Percentiles rank a stretch among this genome's conserved stretches.
These are phyloP conservation scores for Colletotrichum somersetense DNA, from an alignment of 2,329 filamentous ascomycete species.

Conservation along the genomic window DNA sequence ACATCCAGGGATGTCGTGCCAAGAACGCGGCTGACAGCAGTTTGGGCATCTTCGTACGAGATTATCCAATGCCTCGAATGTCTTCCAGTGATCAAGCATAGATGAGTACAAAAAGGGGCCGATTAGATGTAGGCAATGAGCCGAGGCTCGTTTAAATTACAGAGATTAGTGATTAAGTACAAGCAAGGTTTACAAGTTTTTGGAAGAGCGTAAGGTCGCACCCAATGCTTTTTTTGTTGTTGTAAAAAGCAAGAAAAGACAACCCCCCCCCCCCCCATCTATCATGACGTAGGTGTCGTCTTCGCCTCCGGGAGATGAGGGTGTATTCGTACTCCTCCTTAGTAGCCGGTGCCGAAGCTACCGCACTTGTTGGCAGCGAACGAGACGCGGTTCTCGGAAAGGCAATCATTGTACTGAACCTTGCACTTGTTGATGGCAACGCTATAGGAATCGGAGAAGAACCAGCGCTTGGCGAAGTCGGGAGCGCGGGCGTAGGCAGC, in stretches of 20 bases:
- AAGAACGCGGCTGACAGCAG: no score
- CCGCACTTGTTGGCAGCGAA: conserved; percentile 56
- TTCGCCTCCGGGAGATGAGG: background rate
- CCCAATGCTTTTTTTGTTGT: background rate
- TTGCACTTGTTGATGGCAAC: conserved; percentile 58
- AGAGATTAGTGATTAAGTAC: conserved; percentile 31
- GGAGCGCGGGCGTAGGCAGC: conserved; percentile 35
- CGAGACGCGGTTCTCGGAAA: conserved; percentile 56
- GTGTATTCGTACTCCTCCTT: background rate
- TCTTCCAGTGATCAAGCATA: background rate
- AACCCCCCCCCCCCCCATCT: conserved; percentile 20
- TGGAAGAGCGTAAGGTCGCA: conserved; percentile 26
- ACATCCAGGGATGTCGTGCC: no score
- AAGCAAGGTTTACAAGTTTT: conserved; percentile 10
- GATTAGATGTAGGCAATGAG: background rate
- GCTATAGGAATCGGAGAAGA: conserved; percentile 46
- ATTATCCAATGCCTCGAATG: background rate
- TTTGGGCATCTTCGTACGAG: background rate
- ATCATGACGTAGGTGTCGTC: background rate
- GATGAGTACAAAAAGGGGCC: background rate
- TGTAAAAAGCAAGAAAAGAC: background rate
- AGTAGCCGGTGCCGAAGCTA: conserved; percentile 49
- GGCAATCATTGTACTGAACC: conserved; percentile 63
- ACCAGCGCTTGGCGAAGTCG: conserved; percentile 42
- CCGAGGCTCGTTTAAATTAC: background rate